phyloP scores from a whole-genome alignment of 2,329 filamentous ascomycete genomes.

The Claviceps cyperi region DNA sequence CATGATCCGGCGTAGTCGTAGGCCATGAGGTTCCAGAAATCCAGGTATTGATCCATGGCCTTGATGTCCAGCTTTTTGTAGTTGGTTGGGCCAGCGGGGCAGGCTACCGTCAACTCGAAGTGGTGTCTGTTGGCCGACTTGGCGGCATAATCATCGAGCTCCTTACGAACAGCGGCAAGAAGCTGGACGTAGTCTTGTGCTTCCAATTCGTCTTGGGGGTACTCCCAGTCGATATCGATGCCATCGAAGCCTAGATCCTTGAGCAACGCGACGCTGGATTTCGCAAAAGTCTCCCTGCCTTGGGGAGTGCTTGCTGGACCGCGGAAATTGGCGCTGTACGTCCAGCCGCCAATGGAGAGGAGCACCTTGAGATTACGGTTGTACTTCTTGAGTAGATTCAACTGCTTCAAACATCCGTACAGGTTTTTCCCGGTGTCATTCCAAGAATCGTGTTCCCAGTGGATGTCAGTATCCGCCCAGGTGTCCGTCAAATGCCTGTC shows the following conservation, averaged over 20 bases:
- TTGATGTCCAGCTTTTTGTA: constrained; percentile 46
- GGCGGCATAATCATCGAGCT: constrained; percentile 42
- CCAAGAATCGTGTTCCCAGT: constrained; percentile 54
- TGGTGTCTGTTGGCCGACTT: constrained; percentile 30
- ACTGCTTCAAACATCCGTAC: constrained; percentile 80
- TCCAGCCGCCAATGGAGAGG: constrained; percentile 85
- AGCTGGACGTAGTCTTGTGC: constrained; percentile 46
- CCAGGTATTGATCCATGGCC: constrained; percentile 50
- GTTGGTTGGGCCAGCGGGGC: constrained; percentile 47
- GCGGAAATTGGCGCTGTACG: constrained; percentile 76
- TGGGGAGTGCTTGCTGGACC: constrained; percentile 53
- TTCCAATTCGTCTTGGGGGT: constrained; percentile 39
- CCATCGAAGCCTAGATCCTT: constrained; percentile 69
- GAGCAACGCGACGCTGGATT: constrained; percentile 58
- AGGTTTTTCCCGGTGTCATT: constrained; percentile 64
- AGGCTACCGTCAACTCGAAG: constrained; percentile 52
- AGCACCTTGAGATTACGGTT: constrained; percentile 77
- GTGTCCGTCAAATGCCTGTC: constrained; percentile 38
- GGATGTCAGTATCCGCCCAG: constrained; percentile 60
- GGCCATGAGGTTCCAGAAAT: constrained; percentile 75
- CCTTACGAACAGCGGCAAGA: constrained; percentile 38
- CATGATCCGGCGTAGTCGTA: constrained; percentile 82
- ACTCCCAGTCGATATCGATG: constrained; percentile 57
- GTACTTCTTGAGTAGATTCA: constrained; percentile 66
- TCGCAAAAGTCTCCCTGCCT: constrained; percentile 59